These are phyloP conservation scores for Debaryomyces sp. DNA, from an alignment of 1,139 yeast species.

Conservation along the genomic window DNA sequence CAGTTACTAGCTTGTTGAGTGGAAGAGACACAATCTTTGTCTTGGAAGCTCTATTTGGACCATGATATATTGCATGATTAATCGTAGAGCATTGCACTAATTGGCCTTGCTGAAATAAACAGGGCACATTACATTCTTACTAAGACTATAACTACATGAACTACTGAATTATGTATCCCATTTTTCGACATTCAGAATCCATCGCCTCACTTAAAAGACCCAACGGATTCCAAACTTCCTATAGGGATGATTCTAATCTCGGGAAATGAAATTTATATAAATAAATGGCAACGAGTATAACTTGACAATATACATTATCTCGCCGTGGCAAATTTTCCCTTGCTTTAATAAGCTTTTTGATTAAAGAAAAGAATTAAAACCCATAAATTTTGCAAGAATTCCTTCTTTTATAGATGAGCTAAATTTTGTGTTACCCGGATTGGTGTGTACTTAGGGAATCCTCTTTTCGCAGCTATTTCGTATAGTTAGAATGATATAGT, in stretches of 20 bases:
- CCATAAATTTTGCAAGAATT: neutral
- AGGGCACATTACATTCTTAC: neutral
- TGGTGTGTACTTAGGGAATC: neutral
- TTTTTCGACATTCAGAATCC: conserved; percentile 63
- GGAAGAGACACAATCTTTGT: too few species aligned
- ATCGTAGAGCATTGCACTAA: neutral
- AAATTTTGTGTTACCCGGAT: conserved; percentile 7
- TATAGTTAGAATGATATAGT: too few species aligned
- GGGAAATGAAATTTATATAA: conserved; percentile 45
- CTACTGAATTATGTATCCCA: conserved; percentile 48
- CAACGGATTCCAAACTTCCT: conserved; percentile 63
- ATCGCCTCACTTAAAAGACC: conserved; percentile 54
- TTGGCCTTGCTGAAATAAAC: neutral
- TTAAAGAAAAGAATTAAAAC: conserved; percentile 35
- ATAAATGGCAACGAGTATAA: conserved; percentile 68
- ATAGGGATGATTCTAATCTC: conserved; percentile 50
- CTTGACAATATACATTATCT: conserved; percentile 62
- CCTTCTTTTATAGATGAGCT: neutral
- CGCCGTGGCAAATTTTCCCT: conserved; percentile 77
- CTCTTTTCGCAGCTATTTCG: neutral
- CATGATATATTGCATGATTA: too few species aligned
- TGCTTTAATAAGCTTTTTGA: conserved; percentile 55
- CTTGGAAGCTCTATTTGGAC: too few species aligned
- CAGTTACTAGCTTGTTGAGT: too few species aligned
- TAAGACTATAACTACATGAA: neutral